Base-by-base conservation (phyloP, 371 early-diverging fungal species). In the Batrachochytrium dendrobatidis region DNA sequence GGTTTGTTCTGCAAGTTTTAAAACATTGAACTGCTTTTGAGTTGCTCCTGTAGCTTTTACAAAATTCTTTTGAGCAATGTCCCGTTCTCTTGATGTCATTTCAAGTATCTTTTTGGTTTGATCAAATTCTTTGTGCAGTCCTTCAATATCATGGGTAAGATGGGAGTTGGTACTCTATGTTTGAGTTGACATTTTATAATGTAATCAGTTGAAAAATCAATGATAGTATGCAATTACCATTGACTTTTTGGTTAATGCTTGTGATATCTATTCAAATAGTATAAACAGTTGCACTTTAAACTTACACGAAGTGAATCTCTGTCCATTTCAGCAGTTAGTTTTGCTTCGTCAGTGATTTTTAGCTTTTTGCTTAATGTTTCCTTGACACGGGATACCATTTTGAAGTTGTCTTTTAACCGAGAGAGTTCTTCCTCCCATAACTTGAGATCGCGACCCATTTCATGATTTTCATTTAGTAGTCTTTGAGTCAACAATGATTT, bases 31-130 rank as follows among this genome's bases (percentile, higher is more conserved):
- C 57, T 65, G 62, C 61, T 75, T 64, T 44, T 64, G 65, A 35
- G 67, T 66, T 48, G 66, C 63, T 1, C 64, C 66, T 5, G 71
- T 65, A 34, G 69, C 72, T 58, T 73, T 61, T 24, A 64, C 63
- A 56, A 69, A 68, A 54, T 74, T 63, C 56, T 65, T 65, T 60
- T 67, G 63, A 31, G 70, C 70, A 59, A 80, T 73, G 51, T 76
- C 74, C 4, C 70, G 66, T 54, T 80, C 81, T 15, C 81, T 51
- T 17, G 62, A 49, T 34, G 76, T 54, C 51, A 70, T 64, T 34
- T 78, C 81, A 44, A 74, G 33, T 30, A 56, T 39, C 52, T 76
- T 73, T 30, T 69, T 62, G 39, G 44, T 24, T 6, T 44, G 34
- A 29, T 80, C 81, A 31, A 73, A 48, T 43, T 62, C 55, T 48